These are phyloP conservation scores for Calonectria hawksworthii DNA, from an alignment of 2,329 filamentous ascomycete species.

Conservation along the genomic window DNA sequence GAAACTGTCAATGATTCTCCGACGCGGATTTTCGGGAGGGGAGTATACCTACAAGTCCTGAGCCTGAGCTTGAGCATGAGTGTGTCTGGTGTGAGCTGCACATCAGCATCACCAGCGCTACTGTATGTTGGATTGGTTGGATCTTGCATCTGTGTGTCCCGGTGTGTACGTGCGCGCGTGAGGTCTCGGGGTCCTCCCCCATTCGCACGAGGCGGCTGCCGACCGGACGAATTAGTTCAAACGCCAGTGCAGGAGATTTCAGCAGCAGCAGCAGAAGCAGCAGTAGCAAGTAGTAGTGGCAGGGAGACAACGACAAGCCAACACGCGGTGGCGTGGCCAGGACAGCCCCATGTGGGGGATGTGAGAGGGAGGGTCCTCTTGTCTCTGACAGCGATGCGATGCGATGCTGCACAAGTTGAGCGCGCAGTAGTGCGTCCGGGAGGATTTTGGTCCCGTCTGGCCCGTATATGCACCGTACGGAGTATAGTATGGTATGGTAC, in stretches of 20 bases:
- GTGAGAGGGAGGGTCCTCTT: background rate
- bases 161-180: background rate
- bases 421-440: slow-evolving; percentile 19
- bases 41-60: background rate
- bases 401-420: slow-evolving; percentile 3
- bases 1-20: slow-evolving; percentile 7
- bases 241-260: slow-evolving; percentile 9
- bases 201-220: background rate
- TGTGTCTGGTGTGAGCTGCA: background rate
- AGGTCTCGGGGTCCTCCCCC: background rate
- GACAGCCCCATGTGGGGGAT: background rate
- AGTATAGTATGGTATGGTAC: too few relatives aligned
- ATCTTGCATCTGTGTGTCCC: background rate
- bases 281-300: too few relatives aligned
- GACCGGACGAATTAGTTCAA: slow-evolving; percentile 5
- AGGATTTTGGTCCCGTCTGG: background rate
- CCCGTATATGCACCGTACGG: slow-evolving; percentile 27
- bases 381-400: background rate
- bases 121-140: background rate
- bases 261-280: background rate
- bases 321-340: slow-evolving; percentile 4
- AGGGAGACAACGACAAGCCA: background rate
- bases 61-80: background rate
- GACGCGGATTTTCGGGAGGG: background rate
- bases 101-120: background rate